Evolutionary conservation across 2,329 filamentous ascomycete genomes (phyloP).

Genomic region (Stachybotrys echinatus): DNA sequence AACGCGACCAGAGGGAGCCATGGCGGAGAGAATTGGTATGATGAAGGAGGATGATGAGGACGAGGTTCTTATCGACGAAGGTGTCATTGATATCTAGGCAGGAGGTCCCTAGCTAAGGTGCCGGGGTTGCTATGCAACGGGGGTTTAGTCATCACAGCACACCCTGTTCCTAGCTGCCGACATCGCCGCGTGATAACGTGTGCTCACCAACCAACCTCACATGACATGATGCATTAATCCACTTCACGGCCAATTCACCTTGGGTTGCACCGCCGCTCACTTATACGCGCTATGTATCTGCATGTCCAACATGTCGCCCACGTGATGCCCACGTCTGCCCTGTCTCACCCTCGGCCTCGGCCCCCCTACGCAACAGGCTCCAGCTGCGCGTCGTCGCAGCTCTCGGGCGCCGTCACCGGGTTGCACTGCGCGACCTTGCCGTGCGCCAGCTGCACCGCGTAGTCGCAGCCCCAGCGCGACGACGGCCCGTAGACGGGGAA

Average conservation of each 20-base stretch:
- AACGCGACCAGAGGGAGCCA: slow-evolving; percentile 8
- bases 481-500: slow-evolving; percentile 41
- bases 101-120: neutral
- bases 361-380: neutral
- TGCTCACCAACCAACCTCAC: no score
- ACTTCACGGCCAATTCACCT: neutral
- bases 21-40: slow-evolving; percentile 1
- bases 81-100: neutral
- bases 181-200: no score
- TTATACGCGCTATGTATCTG: no score
- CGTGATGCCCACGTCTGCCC: no score
- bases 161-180: neutral
- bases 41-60: neutral
- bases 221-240: neutral
- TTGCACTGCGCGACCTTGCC: slow-evolving; percentile 24
- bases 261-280: no score
- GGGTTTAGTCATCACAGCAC: neutral
- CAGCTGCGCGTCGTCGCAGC: slow-evolving; percentile 1
- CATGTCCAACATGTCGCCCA: no score
- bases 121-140: neutral
- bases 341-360: no score
- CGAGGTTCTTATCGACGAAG: neutral
- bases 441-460: slow-evolving; percentile 18
- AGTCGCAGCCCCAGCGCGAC: slow-evolving; percentile 40
- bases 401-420: slow-evolving; percentile 10